Evolutionary conservation across 768 basidiomycete genomes (phyloP), one percentile per base, ranked within the genome.

Genomic region (Termitomyces sp.): DNA sequence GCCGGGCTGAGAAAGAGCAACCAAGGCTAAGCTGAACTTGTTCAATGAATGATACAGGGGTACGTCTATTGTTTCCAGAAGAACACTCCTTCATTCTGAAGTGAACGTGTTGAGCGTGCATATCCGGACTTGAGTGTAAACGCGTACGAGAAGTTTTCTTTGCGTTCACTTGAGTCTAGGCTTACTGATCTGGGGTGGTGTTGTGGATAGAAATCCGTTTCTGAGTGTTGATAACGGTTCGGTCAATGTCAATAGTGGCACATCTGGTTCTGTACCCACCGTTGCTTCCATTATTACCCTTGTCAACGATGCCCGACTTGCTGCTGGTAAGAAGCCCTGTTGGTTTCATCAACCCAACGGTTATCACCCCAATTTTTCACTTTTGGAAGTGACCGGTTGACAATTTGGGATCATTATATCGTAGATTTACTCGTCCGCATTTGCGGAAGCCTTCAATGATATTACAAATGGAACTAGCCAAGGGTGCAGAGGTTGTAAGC

Each of bases 311-410:
- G 73, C 73, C 0, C 64, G 74, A 10, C 58, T 75, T 21, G 60
- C 66, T 30, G 63, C 60, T 4, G 71, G 71, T 5, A 74, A 74
- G 63, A 66, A 60, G 3, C 70, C 74, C 15, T n/a, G 65, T 72
- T 30, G 70, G 71, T 54, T 77, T 79, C 63, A 74, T 79, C 54
- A 78, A 79, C 60, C 76, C 77, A 28, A 63, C 68, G 24, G 72
- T 76, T 55, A 19, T 69, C 42, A 54, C 51, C 5, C 50, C 24
- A 22, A 41, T 30, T 22, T 7, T n/a, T 35, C 50, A 26, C 51
- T 35, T 26, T 48, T 7, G 24, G 17, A 30, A 37, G 12, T 30
- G 53, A 46, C 15, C 24, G 24, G 19, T 14, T 37, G 37, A 46
- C 21, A 32, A 54, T 37, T 15, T 21, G 11, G 15, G 11, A 12